Percentiles rank a stretch among this genome's conserved stretches.
Evolutionary conservation across 768 basidiomycete genomes (phyloP).

Genomic region (Crepidotus variabilis): DNA sequence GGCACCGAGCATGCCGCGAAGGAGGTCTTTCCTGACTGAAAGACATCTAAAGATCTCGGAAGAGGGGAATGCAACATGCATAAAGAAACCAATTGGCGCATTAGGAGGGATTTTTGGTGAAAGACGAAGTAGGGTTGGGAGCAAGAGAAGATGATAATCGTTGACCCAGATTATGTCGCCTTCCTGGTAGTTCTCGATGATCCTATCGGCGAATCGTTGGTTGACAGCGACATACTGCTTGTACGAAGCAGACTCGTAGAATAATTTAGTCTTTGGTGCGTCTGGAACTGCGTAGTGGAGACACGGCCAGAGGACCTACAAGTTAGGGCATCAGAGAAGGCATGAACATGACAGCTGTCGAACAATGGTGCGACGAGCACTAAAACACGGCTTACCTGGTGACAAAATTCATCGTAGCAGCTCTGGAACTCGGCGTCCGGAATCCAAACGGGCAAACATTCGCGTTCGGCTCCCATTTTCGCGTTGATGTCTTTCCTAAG

Average conservation of each 20-base stretch:
- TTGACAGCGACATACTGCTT: constrained; percentile 89
- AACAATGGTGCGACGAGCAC: constrained; percentile 9
- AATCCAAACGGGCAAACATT: constrained; percentile 68
- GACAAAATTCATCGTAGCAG: constrained; percentile 85
- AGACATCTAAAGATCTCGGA: constrained; percentile 96
- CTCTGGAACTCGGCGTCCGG: constrained; percentile 74
- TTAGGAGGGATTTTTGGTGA: constrained; percentile 47
- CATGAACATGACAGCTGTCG: constrained; percentile 8
- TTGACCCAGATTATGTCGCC: constrained; percentile 94
- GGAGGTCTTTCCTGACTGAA: constrained; percentile 68
- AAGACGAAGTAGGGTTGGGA: constrained; percentile 81
- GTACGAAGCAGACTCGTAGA: constrained; percentile 78
- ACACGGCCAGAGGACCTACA: constrained; percentile 76
- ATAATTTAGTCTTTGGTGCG: constrained; percentile 79
- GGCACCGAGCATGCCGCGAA: constrained; percentile 87
- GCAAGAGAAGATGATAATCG: constrained; percentile 95
- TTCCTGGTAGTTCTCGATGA: constrained; percentile 75
- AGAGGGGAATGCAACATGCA: constrained; percentile 94
- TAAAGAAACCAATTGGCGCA: constrained; percentile 87
- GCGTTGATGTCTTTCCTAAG: constrained; percentile 54
- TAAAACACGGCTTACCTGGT: constrained; percentile 46
- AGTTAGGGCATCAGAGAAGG: constrained; percentile 13
- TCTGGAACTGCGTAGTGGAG: constrained; percentile 86
- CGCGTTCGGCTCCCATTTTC: constrained; percentile 36
- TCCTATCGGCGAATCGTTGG: constrained; percentile 82